Evolutionary conservation across 345 rosid genomes (phyloP).

Genomic region (Salix arbutifolia): DNA sequence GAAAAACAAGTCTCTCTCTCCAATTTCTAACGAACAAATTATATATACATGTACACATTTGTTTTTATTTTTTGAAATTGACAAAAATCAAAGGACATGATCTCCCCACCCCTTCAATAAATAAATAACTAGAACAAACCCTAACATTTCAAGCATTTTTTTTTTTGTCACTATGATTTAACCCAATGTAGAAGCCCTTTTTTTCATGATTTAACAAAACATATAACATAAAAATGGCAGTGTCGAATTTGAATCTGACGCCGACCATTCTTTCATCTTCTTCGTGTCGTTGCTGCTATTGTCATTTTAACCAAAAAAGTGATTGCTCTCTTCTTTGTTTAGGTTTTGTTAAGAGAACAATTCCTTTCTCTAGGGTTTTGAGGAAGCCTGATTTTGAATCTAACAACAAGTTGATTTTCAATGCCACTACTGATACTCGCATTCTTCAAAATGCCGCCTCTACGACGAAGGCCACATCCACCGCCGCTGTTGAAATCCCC

Average conservation of each 20-base stretch:
- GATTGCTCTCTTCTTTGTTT: background rate
- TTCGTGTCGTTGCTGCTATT: background rate
- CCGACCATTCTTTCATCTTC: background rate
- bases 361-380: constrained; percentile 16
- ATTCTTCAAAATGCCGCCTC: constrained; percentile 41
- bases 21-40: background rate
- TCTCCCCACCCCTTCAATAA: background rate
- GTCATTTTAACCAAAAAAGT: background rate
- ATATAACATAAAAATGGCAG: background rate
- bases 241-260: background rate
- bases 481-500: constrained; percentile 49
- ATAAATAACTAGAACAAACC: too few species aligned
- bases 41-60: too few species aligned
- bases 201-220: background rate
- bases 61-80: background rate
- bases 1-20: background rate
- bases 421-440: constrained; percentile 44
- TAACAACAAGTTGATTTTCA: constrained; percentile 22
- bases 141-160: background rate
- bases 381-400: background rate
- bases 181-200: background rate
- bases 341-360: background rate
- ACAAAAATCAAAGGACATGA: background rate
- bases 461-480: background rate
- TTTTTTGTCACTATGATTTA: too few species aligned